Conservation (phyloP, 2,329 filamentous ascomycete species). For the Sphaerulina musiva region DNA sequence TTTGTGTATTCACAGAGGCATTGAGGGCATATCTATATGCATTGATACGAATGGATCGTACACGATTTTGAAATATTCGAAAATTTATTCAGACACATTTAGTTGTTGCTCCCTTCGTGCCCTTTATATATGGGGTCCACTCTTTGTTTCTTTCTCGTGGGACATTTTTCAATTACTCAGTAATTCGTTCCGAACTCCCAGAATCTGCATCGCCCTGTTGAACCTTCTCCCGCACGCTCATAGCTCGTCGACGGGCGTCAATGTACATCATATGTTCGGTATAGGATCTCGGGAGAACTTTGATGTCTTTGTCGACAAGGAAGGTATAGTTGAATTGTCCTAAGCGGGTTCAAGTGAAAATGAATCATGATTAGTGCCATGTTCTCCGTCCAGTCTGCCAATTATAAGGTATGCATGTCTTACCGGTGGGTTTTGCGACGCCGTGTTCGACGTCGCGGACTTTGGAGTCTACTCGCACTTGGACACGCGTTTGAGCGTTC, state of each 20-base stretch:
- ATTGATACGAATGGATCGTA: no score
- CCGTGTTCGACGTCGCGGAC: slow-evolving; percentile 67
- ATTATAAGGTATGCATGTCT: neutral
- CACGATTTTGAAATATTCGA: no score
- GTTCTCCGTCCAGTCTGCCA: slow-evolving; percentile 34
- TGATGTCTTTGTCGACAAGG: slow-evolving; percentile 56
- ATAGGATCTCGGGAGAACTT: slow-evolving; percentile 60
- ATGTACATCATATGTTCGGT: slow-evolving; percentile 60
- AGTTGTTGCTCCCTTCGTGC: no score
- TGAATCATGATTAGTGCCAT: slow-evolving; percentile 56
- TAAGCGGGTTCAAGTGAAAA: slow-evolving; percentile 52
- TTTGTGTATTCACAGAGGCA: no score
- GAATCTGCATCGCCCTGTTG: slow-evolving; percentile 28
- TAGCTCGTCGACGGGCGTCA: slow-evolving; percentile 52
- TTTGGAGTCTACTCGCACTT: slow-evolving; percentile 65
- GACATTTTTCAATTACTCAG: slow-evolving; percentile 20
- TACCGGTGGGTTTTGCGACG: slow-evolving; percentile 59
- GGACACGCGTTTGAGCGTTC: slow-evolving; percentile 53
- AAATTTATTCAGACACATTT: no score
- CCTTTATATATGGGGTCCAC: no score
- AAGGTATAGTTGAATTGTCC: slow-evolving; percentile 75
- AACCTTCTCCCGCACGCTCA: slow-evolving; percentile 45
- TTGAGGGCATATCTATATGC: no score
- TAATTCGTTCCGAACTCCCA: slow-evolving; percentile 27
- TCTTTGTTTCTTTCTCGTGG: no score